A percentile compares a stretch with the other conserved stretches of the same genome.
Conservation (phyloP, 768 basidiomycete genomes). For the Suillus subluteus region DNA sequence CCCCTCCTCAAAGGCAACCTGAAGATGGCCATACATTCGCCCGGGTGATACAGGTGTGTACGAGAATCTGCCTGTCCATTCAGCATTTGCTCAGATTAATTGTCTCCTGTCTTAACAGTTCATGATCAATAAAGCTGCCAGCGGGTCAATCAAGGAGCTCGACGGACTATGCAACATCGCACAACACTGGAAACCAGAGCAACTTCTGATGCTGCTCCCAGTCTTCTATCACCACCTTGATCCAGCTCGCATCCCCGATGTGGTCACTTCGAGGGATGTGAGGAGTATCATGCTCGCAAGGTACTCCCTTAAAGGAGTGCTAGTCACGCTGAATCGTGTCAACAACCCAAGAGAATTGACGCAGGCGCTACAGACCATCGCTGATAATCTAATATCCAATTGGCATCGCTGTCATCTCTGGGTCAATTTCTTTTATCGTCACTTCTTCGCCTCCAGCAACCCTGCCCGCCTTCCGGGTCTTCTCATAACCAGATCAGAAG, state of each 20-base stretch:
- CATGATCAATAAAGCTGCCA: conserved; percentile 8
- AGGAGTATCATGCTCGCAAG: conserved; percentile 5
- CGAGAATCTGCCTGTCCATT: background rate
- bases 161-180: conserved; percentile 9
- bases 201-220: conserved; percentile 8
- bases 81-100: background rate
- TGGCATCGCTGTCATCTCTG: conserved; percentile 9
- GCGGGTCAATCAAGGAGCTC: conserved; percentile 8
- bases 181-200: conserved; percentile 9
- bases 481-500: conserved; percentile 9
- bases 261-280: conserved; percentile 7
- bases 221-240: conserved; percentile 13
- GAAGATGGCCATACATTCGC: conserved; percentile 7
- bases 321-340: conserved; percentile 6
- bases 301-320: conserved; percentile 10
- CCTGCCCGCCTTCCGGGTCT: conserved; percentile 8
- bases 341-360: background rate
- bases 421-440: conserved; percentile 9
- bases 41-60: conserved; percentile 4
- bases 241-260: conserved; percentile 11
- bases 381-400: conserved; percentile 3
- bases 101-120: conserved; percentile 7
- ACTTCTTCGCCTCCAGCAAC: conserved; percentile 10
- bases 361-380: background rate
- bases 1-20: background rate